Evolutionary conservation across 306 rosid species (phyloP).

Genomic region (Quercus variabilis): DNA sequence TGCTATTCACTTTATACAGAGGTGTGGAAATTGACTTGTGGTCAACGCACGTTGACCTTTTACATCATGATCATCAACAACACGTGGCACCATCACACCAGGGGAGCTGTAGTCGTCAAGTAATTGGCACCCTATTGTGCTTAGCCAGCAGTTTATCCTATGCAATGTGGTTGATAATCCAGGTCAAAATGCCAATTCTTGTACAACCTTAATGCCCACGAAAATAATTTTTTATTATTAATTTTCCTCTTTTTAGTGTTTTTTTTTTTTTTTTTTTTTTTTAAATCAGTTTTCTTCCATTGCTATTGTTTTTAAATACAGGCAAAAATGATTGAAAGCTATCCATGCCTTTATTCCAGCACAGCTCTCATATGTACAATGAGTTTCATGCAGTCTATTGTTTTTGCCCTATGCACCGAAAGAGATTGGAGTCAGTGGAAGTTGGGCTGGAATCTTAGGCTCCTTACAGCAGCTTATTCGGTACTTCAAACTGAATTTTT

Average conservation of each 20-base stretch:
- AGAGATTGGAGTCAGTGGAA: conserved; percentile 35
- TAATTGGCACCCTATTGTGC: neutral
- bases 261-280: too few relatives aligned
- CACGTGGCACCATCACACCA: neutral
- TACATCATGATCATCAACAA: neutral
- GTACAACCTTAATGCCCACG: too few relatives aligned
- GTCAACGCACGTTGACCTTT: neutral
- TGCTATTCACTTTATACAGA: conserved; percentile 18
- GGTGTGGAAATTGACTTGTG: neutral
- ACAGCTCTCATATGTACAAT: conserved; percentile 29
- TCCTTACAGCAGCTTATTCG: conserved; percentile 32
- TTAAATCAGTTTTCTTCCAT: neutral
- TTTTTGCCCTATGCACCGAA: conserved; percentile 27
- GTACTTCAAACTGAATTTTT: neutral
- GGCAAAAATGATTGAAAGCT: conserved; percentile 30
- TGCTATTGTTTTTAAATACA: neutral
- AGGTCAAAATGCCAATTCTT: neutral
- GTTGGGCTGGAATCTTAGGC: conserved; percentile 44
- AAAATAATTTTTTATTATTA: too few relatives aligned
- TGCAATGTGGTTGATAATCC: conserved; percentile 18
- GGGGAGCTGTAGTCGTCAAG: neutral
- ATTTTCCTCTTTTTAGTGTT: neutral
- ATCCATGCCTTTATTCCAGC: conserved; percentile 24
- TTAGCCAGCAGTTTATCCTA: neutral
- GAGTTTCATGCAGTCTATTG: conserved; percentile 3